Evolutionary conservation across 805 yeast species (phyloP).

Genomic region (Ogataea salicorniae): DNA sequence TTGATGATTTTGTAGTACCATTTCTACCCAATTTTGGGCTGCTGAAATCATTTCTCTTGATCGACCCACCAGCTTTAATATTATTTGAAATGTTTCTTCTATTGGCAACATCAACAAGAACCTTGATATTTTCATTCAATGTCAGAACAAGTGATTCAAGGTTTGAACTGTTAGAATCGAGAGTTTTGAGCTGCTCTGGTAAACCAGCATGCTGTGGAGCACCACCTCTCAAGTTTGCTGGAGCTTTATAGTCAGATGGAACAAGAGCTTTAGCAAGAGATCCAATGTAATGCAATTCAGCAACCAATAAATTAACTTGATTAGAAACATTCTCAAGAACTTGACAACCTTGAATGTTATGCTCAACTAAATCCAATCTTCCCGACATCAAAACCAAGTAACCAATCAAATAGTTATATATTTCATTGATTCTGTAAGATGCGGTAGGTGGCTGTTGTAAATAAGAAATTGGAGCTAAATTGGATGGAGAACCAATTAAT

Average conservation of each 20-base stretch:
- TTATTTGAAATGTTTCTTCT: slow-evolving; percentile 14
- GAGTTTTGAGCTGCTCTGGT: slow-evolving; percentile 39
- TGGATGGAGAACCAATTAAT: slow-evolving; percentile 3
- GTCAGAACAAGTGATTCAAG: slow-evolving; percentile 58
- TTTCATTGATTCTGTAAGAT: slow-evolving; percentile 56
- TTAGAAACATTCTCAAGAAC: slow-evolving; percentile 60
- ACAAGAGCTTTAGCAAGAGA: slow-evolving; percentile 16
- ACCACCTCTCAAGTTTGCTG: slow-evolving; percentile 30
- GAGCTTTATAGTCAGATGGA: slow-evolving; percentile 24
- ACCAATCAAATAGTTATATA: slow-evolving; percentile 51
- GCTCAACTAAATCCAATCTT: slow-evolving; percentile 72
- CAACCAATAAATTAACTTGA: slow-evolving; percentile 58
- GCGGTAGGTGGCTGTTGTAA: slow-evolving; percentile 56
- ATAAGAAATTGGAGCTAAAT: slow-evolving; percentile 34
- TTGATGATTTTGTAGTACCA: slow-evolving; percentile 1
- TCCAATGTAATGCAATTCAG: slow-evolving; percentile 43
- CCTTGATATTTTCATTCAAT: slow-evolving; percentile 58
- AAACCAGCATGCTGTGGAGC: slow-evolving; percentile 27
- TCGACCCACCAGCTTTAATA: slow-evolving; percentile 3
- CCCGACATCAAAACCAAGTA: slow-evolving; percentile 68
- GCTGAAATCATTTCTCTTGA: slow-evolving; percentile 17
- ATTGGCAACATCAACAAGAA: slow-evolving; percentile 40
- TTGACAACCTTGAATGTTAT: slow-evolving; percentile 65
- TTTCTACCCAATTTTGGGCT: slow-evolving; percentile 1
- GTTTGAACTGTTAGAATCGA: slow-evolving; percentile 39